A percentile compares a stretch with the other conserved stretches of the same genome.
These are phyloP conservation scores for Blakeslea trispora DNA, from an alignment of 371 early-diverging fungal species.

Conservation along the genomic window DNA sequence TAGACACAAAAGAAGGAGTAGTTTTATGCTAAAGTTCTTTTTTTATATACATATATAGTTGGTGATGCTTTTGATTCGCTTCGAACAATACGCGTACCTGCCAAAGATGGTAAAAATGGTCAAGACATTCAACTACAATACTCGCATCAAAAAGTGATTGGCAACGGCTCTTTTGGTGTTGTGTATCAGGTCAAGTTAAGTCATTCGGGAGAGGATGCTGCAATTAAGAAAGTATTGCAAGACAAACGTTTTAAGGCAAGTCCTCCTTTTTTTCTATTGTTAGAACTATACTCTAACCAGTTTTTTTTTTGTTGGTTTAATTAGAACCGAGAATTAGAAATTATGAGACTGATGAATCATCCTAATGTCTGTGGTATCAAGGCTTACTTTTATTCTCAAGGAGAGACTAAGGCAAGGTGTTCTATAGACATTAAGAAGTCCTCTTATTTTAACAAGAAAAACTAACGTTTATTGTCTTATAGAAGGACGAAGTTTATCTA, in stretches of 20 bases:
- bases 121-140: slow-evolving; percentile 82
- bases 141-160: slow-evolving; percentile 86
- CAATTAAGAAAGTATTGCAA: slow-evolving; percentile 95
- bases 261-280: neutral
- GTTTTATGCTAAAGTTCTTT: neutral
- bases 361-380: slow-evolving; percentile 77
- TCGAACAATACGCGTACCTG: slow-evolving; percentile 36
- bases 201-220: slow-evolving; percentile 74
- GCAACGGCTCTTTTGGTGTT: slow-evolving; percentile 96
- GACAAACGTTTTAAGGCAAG: slow-evolving; percentile 92
- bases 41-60: slow-evolving; percentile 14
- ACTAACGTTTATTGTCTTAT: neutral
- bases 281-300: too few species aligned
- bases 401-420: slow-evolving; percentile 46
- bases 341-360: slow-evolving; percentile 78
- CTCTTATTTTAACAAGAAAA: too few species aligned
- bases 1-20: too few species aligned
- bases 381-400: slow-evolving; percentile 77
- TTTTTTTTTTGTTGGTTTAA: too few species aligned
- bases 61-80: slow-evolving; percentile 29
- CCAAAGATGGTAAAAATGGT: slow-evolving; percentile 83
- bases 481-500: slow-evolving; percentile 78
- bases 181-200: slow-evolving; percentile 90
- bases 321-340: slow-evolving; percentile 86
- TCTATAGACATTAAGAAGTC: too few species aligned